Conservation (phyloP, 768 basidiomycete species). For the Xerocomus potaroensis region DNA sequence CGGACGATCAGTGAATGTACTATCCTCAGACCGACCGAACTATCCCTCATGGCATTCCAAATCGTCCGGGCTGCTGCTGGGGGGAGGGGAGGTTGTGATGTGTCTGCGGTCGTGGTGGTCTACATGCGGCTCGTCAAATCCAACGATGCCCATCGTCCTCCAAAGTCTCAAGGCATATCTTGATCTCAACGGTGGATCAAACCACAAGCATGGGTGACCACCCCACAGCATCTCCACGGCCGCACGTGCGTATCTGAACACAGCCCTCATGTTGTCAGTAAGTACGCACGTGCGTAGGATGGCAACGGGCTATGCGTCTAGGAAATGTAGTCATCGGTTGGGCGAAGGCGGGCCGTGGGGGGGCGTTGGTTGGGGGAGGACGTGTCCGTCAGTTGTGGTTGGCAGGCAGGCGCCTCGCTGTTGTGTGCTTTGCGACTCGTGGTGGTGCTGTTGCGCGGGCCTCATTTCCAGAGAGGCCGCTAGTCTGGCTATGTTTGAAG, state of each 20-base stretch:
- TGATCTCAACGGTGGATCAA: neutral
- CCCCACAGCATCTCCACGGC: conserved; percentile 30
- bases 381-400: conserved; percentile 67
- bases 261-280: conserved; percentile 68
- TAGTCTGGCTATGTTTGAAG: conserved; percentile 64
- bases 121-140: conserved; percentile 68
- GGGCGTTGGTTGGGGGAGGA: conserved; percentile 70
- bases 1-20: too few relatives aligned
- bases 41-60: conserved; percentile 51
- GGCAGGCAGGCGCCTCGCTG: conserved; percentile 61
- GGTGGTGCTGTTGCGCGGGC: conserved; percentile 62
- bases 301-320: neutral
- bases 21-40: too few relatives aligned
- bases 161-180: conserved; percentile 49
- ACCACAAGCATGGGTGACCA: conserved; percentile 1
- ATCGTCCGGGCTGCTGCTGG: conserved; percentile 66
- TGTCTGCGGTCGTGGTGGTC: conserved; percentile 66
- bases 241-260: conserved; percentile 72
- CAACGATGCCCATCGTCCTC: conserved; percentile 65
- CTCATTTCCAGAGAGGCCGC: conserved; percentile 44
- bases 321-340: conserved; percentile 51
- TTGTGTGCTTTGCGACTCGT: conserved; percentile 51
- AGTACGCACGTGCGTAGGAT: conserved; percentile 10
- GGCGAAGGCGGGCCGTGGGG: conserved; percentile 85
- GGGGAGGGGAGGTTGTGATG: conserved; percentile 59